Base-by-base conservation (phyloP, 2,329 filamentous ascomycete genomes). In the Stagonosporopsis rhizophila region DNA sequence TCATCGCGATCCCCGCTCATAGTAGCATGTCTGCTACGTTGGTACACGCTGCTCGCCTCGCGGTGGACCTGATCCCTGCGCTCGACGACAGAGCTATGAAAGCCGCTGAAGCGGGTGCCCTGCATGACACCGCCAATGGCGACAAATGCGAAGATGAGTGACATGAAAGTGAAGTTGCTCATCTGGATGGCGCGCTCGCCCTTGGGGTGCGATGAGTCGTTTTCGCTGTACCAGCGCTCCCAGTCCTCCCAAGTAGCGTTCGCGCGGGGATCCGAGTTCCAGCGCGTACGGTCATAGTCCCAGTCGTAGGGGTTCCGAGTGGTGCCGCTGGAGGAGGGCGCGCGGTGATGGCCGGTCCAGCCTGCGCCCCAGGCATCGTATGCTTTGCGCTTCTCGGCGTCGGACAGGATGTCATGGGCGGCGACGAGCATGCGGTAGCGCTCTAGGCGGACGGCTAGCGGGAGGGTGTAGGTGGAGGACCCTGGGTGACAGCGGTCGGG, bases 161-260 rank as follows among this genome's bases (percentile, higher is more conserved):
- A 80, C 7, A 89, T 85, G 71, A 98, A 98, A 12, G 87, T 83
- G 38, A 87, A 86, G 70, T 96, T 96, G 56, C 89, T 90, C 77
- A 94, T 87, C 75, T 87, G 90, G 48, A 87, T 66, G 84, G 83
- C 60, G 71, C 73, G 62, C 68, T 68, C 69, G 64, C 78, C 61
- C 50, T 77, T 79, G 61, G 74, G 74, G 69, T 75, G 67, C 45
- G 55, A 56, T 15, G 60, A 58, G 56, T 71, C 62, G 23, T 71
- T 72, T 28, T 66, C 65, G 22, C 63, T 52, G 58, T 76, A 73
- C 75, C 76, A 79, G 40, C 83, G 83, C 78, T 96, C 91, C 93
- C 93, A 97, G 74, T 99, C 95, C 74, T 99, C 95, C 95, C 95
- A 99, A 0, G 95, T 98, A 0, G 92, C 95, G 74, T 98, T 98